Conservation (phyloP, 2,329 filamentous ascomycete genomes). For the Colletotrichum limetticola region DNA sequence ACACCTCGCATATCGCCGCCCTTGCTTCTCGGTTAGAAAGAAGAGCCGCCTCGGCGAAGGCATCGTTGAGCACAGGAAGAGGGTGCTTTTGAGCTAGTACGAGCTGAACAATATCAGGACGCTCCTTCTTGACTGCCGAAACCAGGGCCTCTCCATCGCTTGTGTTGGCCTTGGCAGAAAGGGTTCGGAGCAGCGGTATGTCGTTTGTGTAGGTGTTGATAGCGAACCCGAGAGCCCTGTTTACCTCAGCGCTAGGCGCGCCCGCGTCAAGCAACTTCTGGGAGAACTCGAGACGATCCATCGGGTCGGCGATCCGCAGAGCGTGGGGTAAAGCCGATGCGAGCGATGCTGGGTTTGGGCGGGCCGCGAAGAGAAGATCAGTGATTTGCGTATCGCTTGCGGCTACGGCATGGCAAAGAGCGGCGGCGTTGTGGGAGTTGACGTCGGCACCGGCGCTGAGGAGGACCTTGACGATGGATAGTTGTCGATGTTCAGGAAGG, state of each 20-base stretch:
- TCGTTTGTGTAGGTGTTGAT: conserved; percentile 61
- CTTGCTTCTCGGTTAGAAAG: conserved; percentile 52
- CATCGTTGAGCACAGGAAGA: conserved; percentile 50
- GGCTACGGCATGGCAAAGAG: conserved; percentile 62
- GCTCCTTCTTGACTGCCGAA: conserved; percentile 57
- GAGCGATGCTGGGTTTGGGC: conserved; percentile 56
- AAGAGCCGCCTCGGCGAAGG: conserved; percentile 56
- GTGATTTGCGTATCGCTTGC: conserved; percentile 56
- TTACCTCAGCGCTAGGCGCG: conserved; percentile 58
- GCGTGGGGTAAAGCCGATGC: conserved; percentile 63
- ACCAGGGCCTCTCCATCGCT: conserved; percentile 61
- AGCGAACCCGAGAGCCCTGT: conserved; percentile 62
- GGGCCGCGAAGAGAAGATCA: conserved; percentile 58
- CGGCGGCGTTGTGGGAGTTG: conserved; percentile 62
- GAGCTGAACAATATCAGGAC: conserved; percentile 56
- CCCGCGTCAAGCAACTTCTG: conserved; percentile 62
- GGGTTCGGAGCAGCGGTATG: conserved; percentile 55
- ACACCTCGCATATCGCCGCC: conserved; percentile 54
- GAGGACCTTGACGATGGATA: conserved; percentile 58
- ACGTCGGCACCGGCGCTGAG: conserved; percentile 64
- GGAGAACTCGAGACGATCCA: conserved; percentile 62
- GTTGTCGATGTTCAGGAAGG: conserved; percentile 48
- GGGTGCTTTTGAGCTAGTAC: conserved; percentile 54
- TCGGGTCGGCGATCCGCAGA: conserved; percentile 60
- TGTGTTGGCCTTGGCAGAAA: conserved; percentile 59